Evolutionary conservation across 805 yeast species (phyloP), one percentile per base, ranked within the genome.

Genomic region (Millerozyma miso): DNA sequence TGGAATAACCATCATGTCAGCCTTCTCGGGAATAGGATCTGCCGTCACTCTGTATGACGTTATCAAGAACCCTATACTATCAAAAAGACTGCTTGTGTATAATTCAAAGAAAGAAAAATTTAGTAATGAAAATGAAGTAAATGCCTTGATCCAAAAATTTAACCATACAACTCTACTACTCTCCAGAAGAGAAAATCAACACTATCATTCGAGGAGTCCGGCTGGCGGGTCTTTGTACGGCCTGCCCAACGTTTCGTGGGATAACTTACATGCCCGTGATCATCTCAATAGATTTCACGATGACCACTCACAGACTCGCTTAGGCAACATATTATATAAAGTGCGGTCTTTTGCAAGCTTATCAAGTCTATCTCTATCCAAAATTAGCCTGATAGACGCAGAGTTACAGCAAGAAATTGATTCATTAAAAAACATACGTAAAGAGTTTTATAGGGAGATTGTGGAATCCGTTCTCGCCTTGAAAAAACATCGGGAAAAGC

Each of bases 1-100:
- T 19, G 83, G 83, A 0, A 70, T 77, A 23, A 63, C 76, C n/a
- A 66, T 73, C 39, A 63, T 77, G 40, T 76, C 80, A 0, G 48
- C 73, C 1, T 57, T 77, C 15, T 75, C 78, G 8, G 82, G 82
- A 2, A 65, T 77, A 35, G 82, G 81, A 1, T 71, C 77, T 4
- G 58, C 73, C 12, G 67, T 77, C 34, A 73, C 78, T 0, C 71
- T 79, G 6, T 67, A 58, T 47, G 55, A 58, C 20, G 42, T 52
- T 20, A 52, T 60, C 31, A 37, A 46, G 3, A 8, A 49, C 4
- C 54, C 47, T 17, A 18, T 12, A 19, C 38, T 31, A 13, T 47
- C 14, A 35, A 33, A 26, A 20, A 19, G 23, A 6, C 29, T 14
- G 39, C 17, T 12, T 19, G 10, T 17, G 13, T 12, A 31, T 2